Conservation (phyloP, 2,329 filamentous ascomycete genomes). For the Xylariaceae sp. region DNA sequence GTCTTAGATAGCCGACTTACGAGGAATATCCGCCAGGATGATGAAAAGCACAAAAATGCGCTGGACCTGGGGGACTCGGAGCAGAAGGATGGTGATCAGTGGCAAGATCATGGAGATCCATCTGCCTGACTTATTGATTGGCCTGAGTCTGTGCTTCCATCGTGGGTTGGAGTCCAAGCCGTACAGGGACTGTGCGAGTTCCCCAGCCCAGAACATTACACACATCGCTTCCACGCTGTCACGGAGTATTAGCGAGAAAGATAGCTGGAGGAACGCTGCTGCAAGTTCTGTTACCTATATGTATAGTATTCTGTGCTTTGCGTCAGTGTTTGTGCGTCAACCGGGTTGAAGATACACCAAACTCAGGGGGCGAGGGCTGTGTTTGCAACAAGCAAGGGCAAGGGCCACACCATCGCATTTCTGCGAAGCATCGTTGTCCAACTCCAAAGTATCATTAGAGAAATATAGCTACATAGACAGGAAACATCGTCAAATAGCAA, state of each 20-base stretch:
- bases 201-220: conserved; percentile 15
- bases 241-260: too few species aligned
- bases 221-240: conserved; percentile 15
- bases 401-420: too few species aligned
- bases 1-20: conserved; percentile 9
- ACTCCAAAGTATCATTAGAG: too few species aligned
- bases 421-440: too few species aligned
- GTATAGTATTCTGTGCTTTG: conserved; percentile 16
- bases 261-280: too few species aligned
- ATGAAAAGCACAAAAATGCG: conserved; percentile 15
- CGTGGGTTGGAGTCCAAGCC: conserved; percentile 8
- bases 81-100: conserved; percentile 15
- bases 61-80: conserved; percentile 13
- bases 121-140: conserved; percentile 15
- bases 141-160: conserved; percentile 9
- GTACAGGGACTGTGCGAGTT: conserved; percentile 4
- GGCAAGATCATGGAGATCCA: conserved; percentile 15
- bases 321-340: background rate
- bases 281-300: conserved; percentile 10
- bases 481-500: too few species aligned
- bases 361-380: too few species aligned
- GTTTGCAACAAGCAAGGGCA: too few species aligned
- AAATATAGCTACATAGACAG: too few species aligned
- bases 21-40: conserved; percentile 17
- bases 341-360: too few species aligned